Evolutionary conservation across 2,329 filamentous ascomycete genomes (phyloP).

Genomic region (Arthrobotrys pseudoclavata): DNA sequence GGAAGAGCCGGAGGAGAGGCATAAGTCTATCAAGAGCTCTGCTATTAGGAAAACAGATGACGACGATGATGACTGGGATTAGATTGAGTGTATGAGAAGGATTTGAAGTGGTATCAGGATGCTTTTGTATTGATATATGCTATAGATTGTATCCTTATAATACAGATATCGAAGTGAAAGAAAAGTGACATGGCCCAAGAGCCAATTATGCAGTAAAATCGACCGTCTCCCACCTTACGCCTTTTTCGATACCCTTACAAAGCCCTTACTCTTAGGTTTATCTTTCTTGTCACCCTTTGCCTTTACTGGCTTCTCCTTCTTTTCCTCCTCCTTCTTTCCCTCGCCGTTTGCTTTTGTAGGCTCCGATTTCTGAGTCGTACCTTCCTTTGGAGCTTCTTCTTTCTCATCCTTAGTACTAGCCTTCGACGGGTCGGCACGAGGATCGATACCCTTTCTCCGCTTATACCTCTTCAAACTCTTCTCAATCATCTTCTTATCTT

Average conservation of each 20-base stretch:
- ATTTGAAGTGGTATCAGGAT: constrained; percentile 8
- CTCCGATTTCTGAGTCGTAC: not conserved
- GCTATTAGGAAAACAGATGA: constrained; percentile 66
- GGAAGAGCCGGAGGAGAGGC: constrained; percentile 73
- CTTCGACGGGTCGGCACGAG: constrained; percentile 67
- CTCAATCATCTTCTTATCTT: constrained; percentile 79
- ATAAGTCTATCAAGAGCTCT: constrained; percentile 67
- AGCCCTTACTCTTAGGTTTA: constrained; percentile 35
- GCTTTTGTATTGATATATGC: constrained; percentile 29
- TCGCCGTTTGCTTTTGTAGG: constrained; percentile 15
- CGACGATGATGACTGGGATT: constrained; percentile 74
- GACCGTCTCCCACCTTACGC: constrained; percentile 24
- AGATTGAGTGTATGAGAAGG: constrained; percentile 32
- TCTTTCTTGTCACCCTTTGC: constrained; percentile 32
- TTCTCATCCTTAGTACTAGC: constrained; percentile 65
- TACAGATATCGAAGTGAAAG: constrained; percentile 37
- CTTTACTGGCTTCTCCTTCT: constrained; percentile 23
- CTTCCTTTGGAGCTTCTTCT: constrained; percentile 26
- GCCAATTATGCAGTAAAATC: constrained; percentile 26
- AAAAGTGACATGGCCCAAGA: constrained; percentile 15
- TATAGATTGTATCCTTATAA: constrained; percentile 40
- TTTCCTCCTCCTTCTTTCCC: constrained; percentile 20
- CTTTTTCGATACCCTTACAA: constrained; percentile 43
- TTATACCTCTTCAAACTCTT: constrained; percentile 80
- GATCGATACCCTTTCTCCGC: constrained; percentile 80